Evolutionary conservation across 2,329 filamentous ascomycete species (phyloP).

Genomic region (Talaromyces sp.): DNA sequence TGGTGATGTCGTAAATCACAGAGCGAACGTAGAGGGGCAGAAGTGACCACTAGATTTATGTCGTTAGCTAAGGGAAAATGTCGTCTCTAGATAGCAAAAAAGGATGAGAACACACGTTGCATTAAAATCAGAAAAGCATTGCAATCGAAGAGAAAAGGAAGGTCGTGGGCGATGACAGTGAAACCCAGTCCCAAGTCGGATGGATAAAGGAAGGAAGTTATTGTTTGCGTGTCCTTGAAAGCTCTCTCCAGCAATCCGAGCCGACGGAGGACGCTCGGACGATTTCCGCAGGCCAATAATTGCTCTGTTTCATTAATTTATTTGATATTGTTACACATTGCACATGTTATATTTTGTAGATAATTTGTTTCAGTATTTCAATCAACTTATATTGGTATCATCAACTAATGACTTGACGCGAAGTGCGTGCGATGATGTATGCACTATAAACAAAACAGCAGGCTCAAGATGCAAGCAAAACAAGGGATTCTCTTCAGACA

Average conservation of each 20-base stretch:
- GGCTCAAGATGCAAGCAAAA: constrained; percentile 6
- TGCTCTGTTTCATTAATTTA: not conserved
- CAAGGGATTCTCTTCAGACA: not conserved
- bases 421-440: not conserved
- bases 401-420: not conserved
- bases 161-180: constrained; percentile 2
- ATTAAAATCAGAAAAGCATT: constrained; percentile 10
- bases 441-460: not conserved
- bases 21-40: constrained; percentile 19
- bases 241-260: constrained; percentile 8
- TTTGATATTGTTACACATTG: not conserved
- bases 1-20: constrained; percentile 5
- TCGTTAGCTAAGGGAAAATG: not conserved
- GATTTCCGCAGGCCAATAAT: not conserved
- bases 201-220: not conserved
- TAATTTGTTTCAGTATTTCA: not conserved
- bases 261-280: not conserved
- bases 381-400: constrained; percentile 1
- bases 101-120: not conserved
- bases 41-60: constrained; percentile 16
- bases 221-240: constrained; percentile 15
- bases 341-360: not conserved
- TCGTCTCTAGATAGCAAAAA: not conserved
- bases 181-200: not conserved
- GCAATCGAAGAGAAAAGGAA: constrained; percentile 8